Evolutionary conservation across 2,329 filamentous ascomycete genomes (phyloP).

Genomic region (Botrytis fragariae): DNA sequence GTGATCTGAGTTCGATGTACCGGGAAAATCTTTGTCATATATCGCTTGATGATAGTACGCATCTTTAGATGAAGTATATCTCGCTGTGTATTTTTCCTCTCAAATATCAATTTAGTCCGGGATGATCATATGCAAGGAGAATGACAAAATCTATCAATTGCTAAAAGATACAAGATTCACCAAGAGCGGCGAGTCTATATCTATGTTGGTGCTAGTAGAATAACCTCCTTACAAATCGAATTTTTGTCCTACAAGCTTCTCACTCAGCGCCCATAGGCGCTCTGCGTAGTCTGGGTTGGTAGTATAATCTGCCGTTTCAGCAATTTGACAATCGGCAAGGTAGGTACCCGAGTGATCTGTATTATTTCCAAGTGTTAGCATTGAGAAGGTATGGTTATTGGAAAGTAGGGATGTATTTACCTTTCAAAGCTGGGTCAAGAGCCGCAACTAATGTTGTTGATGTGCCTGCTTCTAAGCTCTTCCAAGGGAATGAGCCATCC

Average conservation of each 20-base stretch:
- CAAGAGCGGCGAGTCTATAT: background rate
- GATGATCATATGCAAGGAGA: background rate
- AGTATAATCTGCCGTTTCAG: background rate
- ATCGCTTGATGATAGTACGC: background rate
- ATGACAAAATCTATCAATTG: background rate
- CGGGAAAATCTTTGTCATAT: background rate
- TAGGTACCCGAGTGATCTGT: constrained; percentile 17
- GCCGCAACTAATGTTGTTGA: constrained; percentile 15
- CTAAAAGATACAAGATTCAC: background rate
- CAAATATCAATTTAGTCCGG: background rate
- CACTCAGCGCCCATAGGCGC: constrained; percentile 24
- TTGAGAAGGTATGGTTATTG: background rate
- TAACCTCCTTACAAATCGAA: constrained; percentile 7
- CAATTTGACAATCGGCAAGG: constrained; percentile 20
- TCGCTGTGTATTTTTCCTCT: background rate
- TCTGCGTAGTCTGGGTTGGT: constrained; percentile 12
- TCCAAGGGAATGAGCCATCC: background rate
- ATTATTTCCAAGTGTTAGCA: background rate
- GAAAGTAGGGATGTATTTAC: background rate
- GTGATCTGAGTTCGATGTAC: constrained; percentile 41
- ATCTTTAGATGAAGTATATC: background rate
- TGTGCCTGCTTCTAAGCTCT: background rate
- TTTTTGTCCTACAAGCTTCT: constrained; percentile 24
- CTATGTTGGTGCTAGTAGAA: background rate
- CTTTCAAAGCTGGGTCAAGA: constrained; percentile 16